A percentile compares a stretch with the other conserved stretches of the same genome.
Conservation (phyloP, 805 yeast genomes). For the Wickerhamiella domercqiae region DNA sequence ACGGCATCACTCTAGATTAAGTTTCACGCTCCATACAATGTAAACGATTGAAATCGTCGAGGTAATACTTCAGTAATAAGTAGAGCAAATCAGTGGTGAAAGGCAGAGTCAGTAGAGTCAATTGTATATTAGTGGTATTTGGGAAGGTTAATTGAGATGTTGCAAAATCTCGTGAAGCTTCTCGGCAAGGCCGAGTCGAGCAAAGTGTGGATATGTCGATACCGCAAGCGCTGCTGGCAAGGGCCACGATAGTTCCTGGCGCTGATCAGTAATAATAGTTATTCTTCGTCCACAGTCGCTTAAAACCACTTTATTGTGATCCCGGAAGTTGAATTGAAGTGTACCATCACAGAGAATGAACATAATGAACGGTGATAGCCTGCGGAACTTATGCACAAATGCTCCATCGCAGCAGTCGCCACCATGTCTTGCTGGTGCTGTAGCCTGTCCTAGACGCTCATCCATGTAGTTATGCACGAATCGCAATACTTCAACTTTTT, state of each 20-base stretch:
- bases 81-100: too few relatives aligned
- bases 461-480: conserved; percentile 88
- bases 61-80: too few relatives aligned
- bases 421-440: conserved; percentile 38
- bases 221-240: conserved; percentile 9
- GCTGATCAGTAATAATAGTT: conserved; percentile 45
- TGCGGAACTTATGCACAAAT: conserved; percentile 66
- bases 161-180: conserved; percentile 9
- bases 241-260: conserved; percentile 13
- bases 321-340: conserved; percentile 87
- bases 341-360: conserved; percentile 87
- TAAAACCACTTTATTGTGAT: conserved; percentile 77
- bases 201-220: conserved; percentile 10
- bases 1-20: too few relatives aligned
- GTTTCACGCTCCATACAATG: too few relatives aligned
- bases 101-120: too few relatives aligned
- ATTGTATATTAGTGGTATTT: too few relatives aligned
- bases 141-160: too few relatives aligned
- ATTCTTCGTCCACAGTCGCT: conserved; percentile 61
- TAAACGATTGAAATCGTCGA: too few relatives aligned
- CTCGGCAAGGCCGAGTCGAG: conserved; percentile 5
- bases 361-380: conserved; percentile 71
- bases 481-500: conserved; percentile 70
- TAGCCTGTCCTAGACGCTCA: conserved; percentile 57
- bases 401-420: conserved; percentile 23